Conservation (phyloP, 2,329 filamentous ascomycete species). For the Fusarium sp. region DNA sequence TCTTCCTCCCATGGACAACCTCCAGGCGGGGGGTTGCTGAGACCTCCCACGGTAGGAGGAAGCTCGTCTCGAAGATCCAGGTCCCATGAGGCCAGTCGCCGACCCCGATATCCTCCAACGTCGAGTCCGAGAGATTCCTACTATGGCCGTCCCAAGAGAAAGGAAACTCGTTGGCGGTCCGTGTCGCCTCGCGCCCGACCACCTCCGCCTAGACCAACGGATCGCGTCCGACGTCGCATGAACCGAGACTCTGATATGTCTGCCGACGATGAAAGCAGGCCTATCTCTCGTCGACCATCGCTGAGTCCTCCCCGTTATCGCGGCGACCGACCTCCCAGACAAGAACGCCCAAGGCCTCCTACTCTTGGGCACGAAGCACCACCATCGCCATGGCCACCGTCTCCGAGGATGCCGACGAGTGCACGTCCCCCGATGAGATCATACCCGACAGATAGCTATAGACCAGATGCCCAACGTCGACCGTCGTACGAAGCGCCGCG, state of each 20-base stretch:
- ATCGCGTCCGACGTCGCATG: slow-evolving; percentile 21
- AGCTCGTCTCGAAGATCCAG: slow-evolving; percentile 25
- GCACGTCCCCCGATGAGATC: slow-evolving; percentile 24
- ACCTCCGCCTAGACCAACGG: slow-evolving; percentile 2
- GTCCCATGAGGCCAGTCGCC: slow-evolving; percentile 36
- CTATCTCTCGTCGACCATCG: slow-evolving; percentile 26
- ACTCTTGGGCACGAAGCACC: slow-evolving; percentile 8
- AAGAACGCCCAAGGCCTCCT: background rate
- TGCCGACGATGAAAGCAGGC: slow-evolving; percentile 37
- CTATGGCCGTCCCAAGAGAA: slow-evolving; percentile 23
- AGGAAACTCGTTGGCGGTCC: slow-evolving; percentile 26
- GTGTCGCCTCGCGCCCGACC: slow-evolving; percentile 33
- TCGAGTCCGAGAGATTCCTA: slow-evolving; percentile 28
- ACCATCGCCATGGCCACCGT: background rate
- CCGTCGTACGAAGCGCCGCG: slow-evolving; percentile 32
- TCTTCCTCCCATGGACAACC: slow-evolving; percentile 17
- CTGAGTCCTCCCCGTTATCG: slow-evolving; percentile 17
- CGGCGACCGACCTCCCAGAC: slow-evolving; percentile 6
- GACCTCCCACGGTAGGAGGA: slow-evolving; percentile 8
- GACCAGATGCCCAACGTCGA: slow-evolving; percentile 22
- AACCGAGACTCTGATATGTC: slow-evolving; percentile 41
- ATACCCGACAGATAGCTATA: slow-evolving; percentile 30
- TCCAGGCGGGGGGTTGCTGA: background rate
- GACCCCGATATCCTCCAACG: slow-evolving; percentile 12
- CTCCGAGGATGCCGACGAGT: background rate